phyloP scores from a whole-genome alignment of 1,139 yeast species.

The Scheffersomyces insectosa region DNA sequence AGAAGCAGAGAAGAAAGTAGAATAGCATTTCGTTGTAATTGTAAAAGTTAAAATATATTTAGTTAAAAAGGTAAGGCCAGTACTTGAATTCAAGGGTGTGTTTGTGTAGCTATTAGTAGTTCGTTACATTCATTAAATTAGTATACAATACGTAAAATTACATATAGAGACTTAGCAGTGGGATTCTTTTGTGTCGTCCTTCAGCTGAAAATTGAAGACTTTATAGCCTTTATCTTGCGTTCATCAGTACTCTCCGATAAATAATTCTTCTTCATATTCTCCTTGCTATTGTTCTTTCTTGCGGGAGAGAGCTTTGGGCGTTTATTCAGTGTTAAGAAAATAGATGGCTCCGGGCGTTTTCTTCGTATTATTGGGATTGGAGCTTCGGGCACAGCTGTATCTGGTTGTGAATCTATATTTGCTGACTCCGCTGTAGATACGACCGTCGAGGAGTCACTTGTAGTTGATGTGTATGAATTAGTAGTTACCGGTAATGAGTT shows the following conservation, averaged over 20 bases:
- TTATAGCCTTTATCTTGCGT: constrained; percentile 21
- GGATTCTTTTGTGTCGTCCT: no score
- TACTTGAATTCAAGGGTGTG: neutral
- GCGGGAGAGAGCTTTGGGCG: constrained; percentile 10
- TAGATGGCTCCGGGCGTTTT: constrained; percentile 23
- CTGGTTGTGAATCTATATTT: no score
- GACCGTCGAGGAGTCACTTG: neutral
- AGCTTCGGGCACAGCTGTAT: no score
- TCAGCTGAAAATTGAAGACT: constrained; percentile 35
- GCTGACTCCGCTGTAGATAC: constrained; percentile 1
- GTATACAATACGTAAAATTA: neutral
- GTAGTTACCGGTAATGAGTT: no score
- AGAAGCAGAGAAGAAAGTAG: constrained; percentile 18
- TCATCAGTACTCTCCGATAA: constrained; percentile 4
- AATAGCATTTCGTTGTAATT: neutral
- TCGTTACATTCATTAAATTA: constrained; percentile 1
- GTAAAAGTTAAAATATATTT: no score
- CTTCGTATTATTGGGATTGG: constrained; percentile 6
- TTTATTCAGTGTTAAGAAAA: constrained; percentile 21
- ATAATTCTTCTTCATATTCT: constrained; percentile 6
- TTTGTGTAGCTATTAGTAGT: neutral
- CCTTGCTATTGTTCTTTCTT: constrained; percentile 5
- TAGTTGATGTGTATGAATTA: no score
- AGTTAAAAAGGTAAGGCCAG: neutral
- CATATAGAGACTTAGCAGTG: neutral